Conservation (phyloP, 768 basidiomycete genomes). For the Mycena vitilis region DNA sequence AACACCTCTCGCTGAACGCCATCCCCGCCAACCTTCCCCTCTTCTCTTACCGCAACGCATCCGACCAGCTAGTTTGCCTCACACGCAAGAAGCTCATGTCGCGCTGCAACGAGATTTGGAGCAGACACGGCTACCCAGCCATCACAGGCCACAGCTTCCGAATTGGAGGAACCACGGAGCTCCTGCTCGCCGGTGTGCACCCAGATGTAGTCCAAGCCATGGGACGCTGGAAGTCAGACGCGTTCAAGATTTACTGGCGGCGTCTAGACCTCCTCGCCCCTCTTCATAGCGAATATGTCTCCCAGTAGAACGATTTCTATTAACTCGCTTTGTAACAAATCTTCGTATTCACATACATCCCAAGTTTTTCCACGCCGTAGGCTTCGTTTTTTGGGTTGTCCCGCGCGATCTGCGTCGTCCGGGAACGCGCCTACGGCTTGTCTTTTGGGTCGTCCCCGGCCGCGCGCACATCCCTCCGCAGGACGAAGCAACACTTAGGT, state of each 20-base stretch:
- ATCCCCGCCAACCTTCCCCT: slow-evolving; percentile 25
- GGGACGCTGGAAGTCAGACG: slow-evolving; percentile 1
- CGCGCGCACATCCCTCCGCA: no score
- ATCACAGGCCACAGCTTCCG: not conserved
- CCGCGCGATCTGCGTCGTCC: no score
- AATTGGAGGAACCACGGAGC: not conserved
- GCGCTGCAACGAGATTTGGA: slow-evolving; percentile 9
- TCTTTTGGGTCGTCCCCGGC: no score
- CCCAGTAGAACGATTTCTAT: no score
- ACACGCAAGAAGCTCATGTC: not conserved
- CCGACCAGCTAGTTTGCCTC: not conserved
- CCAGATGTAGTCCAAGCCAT: not conserved
- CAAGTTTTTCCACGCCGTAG: no score
- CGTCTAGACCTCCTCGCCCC: slow-evolving; percentile 1
- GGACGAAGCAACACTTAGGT: no score
- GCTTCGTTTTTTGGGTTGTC: no score
- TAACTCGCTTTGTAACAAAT: no score
- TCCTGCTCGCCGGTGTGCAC: not conserved
- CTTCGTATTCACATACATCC: no score
- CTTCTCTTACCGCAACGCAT: slow-evolving; percentile 30
- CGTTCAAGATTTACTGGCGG: not conserved
- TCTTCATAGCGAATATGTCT: not conserved
- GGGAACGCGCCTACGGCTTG: no score
- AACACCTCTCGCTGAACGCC: slow-evolving; percentile 36
- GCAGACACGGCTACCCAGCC: not conserved